Evolutionary conservation across 2,329 filamentous ascomycete species (phyloP), one percentile per base, ranked within the genome.

Genomic region (Annulohypoxylon truncatum): DNA sequence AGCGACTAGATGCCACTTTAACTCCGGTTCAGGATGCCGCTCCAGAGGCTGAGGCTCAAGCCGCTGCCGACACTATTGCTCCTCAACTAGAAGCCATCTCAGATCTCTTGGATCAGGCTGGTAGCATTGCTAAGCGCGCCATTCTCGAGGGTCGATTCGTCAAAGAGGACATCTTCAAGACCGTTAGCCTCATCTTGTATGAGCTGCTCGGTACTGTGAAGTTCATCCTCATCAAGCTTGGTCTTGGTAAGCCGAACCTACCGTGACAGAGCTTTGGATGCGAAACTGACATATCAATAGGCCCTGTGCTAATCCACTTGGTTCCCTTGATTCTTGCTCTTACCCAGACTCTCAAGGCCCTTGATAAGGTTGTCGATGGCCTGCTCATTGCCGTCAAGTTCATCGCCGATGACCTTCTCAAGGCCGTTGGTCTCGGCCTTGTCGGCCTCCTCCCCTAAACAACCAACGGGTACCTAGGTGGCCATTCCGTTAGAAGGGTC

Each of bases 191-290:
- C 52, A 73, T 74, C 61, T 48, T 73, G n/a, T 73, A 35, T 26
- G 72, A 74, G 62, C 26, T 74, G 12, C 70, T 74, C 40, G 64
- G 59, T 20, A 73, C 73, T 42, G 67, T 72, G 29, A 74, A 74
- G 71, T 64, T 68, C 26, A 67, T 73, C 56, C 68, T 74, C 57
- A 67, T 71, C 66, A 74, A 74, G 71, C 68, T 74, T 29, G 73
- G 73, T 33, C 72, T 74, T 20, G 72, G 72, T 74, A 74, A 60
- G 70, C 63, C 18, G n/a, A 15, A 15, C 13, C 4, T 9, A 18
- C 9, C 8, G 1, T 10, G 4, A 9, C 24, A 24, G 31, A 59
- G 18, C 12, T 38, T 22, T 18, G 46, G 24, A 51, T 10, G 2
- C 4, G 15, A 28, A 47, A 42, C 61, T 70, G 38, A 71, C 57